Conservation (phyloP, 768 basidiomycete species). For the Mycena pura region DNA sequence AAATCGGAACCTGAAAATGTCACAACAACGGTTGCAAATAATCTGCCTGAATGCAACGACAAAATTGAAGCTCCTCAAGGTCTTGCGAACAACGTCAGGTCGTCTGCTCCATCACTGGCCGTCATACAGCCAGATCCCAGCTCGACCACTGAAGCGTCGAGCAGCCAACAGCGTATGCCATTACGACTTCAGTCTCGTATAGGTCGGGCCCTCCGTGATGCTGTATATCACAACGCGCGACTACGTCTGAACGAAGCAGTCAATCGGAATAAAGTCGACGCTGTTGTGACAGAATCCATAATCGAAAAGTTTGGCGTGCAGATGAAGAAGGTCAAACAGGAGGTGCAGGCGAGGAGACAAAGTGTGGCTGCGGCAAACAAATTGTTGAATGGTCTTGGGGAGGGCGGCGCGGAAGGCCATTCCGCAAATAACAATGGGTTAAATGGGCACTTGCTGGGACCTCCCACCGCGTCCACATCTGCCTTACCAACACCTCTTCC, state of each 20-base stretch:
- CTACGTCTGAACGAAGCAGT: neutral
- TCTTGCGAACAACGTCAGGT: neutral
- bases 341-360: slow-evolving; percentile 6
- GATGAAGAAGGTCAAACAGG: slow-evolving; percentile 15
- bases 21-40: neutral
- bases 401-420: neutral
- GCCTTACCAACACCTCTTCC: slow-evolving; percentile 17
- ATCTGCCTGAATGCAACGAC: neutral
- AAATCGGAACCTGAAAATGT: neutral
- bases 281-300: slow-evolving; percentile 7
- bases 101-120: too few relatives aligned
- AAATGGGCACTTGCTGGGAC: slow-evolving; percentile 5
- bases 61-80: neutral
- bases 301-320: slow-evolving; percentile 13
- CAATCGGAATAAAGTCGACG: neutral
- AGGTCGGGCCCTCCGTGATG: slow-evolving; percentile 4
- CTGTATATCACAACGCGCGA: slow-evolving; percentile 11
- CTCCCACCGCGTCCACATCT: slow-evolving; percentile 18
- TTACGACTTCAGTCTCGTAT: slow-evolving; percentile 2
- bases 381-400: slow-evolving; percentile 9
- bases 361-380: slow-evolving; percentile 6
- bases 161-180: neutral
- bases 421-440: slow-evolving; percentile 8
- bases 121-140: neutral
- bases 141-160: neutral